These are phyloP conservation scores for Chamaecyparis obtusa DNA, from an alignment of 75 land plant species.

Conservation along the genomic window DNA sequence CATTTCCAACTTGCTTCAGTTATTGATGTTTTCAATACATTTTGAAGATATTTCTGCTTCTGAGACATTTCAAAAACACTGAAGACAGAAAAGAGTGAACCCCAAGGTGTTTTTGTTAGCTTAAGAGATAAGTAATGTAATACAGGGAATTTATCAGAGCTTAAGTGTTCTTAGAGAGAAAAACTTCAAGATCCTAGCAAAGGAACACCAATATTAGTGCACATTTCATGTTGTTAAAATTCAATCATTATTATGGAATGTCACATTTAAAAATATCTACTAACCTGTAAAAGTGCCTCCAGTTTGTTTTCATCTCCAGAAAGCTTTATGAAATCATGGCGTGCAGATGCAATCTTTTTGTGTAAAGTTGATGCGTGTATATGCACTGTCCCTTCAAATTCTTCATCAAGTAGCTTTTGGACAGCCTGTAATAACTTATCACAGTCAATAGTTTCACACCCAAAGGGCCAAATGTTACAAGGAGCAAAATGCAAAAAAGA, in stretches of 20 bases:
- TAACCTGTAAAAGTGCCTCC: constrained; percentile 84
- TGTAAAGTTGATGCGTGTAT: constrained; percentile 92
- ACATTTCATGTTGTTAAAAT: neutral
- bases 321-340: constrained; percentile 88
- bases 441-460: constrained; percentile 7
- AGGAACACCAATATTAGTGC: neutral
- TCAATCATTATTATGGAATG: neutral
- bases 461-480: neutral
- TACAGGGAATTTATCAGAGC: neutral
- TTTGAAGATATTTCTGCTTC: neutral
- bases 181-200: neutral
- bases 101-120: neutral
- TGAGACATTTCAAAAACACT: neutral
- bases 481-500: neutral
- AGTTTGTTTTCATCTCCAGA: constrained; percentile 93
- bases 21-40: neutral
- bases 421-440: constrained; percentile 58
- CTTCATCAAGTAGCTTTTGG: constrained; percentile 92
- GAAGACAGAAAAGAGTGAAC: neutral
- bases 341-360: constrained; percentile 88
- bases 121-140: neutral
- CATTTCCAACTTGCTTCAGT: neutral
- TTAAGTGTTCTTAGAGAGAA: neutral
- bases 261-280: neutral
- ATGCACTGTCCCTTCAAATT: constrained; percentile 91